These are phyloP conservation scores for Peronospora destructor DNA, from an alignment of 352 stramenopile species.

Conservation along the genomic window DNA sequence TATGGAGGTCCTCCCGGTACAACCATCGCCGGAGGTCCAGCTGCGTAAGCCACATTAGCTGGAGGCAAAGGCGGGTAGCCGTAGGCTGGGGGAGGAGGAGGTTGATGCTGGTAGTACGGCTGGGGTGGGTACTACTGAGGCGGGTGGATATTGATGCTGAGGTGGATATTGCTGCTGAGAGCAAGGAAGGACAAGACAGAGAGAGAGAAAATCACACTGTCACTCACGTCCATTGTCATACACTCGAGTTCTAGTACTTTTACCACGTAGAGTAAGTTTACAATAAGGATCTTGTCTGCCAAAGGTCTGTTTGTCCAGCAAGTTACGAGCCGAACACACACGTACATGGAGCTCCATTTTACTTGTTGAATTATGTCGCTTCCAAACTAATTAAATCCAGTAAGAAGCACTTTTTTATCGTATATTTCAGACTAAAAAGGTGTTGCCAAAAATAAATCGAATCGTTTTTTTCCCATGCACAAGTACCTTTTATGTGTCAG, in stretches of 20 bases:
- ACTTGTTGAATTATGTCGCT: too few relatives aligned
- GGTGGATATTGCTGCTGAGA: neutral
- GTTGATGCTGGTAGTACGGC: conserved; percentile 33
- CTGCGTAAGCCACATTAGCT: conserved; percentile 27
- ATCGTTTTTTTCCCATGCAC: too few relatives aligned
- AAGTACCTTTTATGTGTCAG: too few relatives aligned
- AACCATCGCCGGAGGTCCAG: conserved; percentile 30
- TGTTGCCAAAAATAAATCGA: too few relatives aligned
- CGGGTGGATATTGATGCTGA: neutral
- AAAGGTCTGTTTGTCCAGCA: conserved; percentile 81
- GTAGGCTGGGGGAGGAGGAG: conserved; percentile 23
- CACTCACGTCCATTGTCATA: conserved; percentile 76
- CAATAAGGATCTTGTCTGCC: conserved; percentile 81
- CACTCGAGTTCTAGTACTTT: conserved; percentile 67
- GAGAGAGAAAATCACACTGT: neutral
- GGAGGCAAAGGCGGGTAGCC: conserved; percentile 25
- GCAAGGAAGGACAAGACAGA: neutral
- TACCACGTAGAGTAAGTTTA: conserved; percentile 53
- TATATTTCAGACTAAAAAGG: too few relatives aligned
- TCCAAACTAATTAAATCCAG: too few relatives aligned
- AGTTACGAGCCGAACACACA: conserved; percentile 68
- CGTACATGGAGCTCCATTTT: conserved; percentile 73
- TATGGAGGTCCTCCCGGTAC: conserved; percentile 17
- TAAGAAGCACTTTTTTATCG: too few relatives aligned
- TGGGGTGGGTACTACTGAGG: conserved; percentile 7